Evolutionary conservation across 73 alveolate genomes (phyloP), one percentile per base, ranked within the genome.

Genomic region (Urostyla sp.): DNA sequence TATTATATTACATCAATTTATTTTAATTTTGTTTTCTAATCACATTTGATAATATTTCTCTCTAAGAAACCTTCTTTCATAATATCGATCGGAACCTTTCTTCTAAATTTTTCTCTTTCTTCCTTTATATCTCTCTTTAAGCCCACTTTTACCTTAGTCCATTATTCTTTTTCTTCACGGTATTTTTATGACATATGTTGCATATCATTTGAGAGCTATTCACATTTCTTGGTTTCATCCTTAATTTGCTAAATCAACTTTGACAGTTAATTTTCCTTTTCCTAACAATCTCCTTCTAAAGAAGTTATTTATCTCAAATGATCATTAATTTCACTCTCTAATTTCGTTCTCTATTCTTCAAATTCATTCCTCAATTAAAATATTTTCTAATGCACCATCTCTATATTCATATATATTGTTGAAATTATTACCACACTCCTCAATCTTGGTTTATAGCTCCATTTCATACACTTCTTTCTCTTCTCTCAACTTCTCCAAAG

Each of bases 401-500:
- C 80, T 55, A 55, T 7, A 55, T 7, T 16, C 52, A 24, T 55
- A 24, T 23, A 11, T 55, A 28, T 18, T 8, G 6, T 5, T 7
- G 10, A 20, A 24, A 11, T 7, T 23, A 23, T 16, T 55, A 55
- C 73, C 31, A 13, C 5, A 40, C 24, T 66, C 80, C 24, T 20
- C n/a, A 3, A 66, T 66, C 48, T 66, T 66, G 34, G 61, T 34
- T 21, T 66, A 31, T 23, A 66, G 44, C 7, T 66, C 80, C 44
- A 40, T 61, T 20, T 35, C 13, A 5, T 27, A 36, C 2, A 66
- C 20, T 40, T 36, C 13, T 3, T 16, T 5, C 23, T 40, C 26
- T 1, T 18, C 16, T 3, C 44, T 40, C 10, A 66, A 16, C 44
- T 66, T 21, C 24, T 66, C 80, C n/a, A 13, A 66, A 40, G 36